phyloP scores from a whole-genome alignment of 495 filamentous ascomycete species.

The Lepidopterella palustris region DNA sequence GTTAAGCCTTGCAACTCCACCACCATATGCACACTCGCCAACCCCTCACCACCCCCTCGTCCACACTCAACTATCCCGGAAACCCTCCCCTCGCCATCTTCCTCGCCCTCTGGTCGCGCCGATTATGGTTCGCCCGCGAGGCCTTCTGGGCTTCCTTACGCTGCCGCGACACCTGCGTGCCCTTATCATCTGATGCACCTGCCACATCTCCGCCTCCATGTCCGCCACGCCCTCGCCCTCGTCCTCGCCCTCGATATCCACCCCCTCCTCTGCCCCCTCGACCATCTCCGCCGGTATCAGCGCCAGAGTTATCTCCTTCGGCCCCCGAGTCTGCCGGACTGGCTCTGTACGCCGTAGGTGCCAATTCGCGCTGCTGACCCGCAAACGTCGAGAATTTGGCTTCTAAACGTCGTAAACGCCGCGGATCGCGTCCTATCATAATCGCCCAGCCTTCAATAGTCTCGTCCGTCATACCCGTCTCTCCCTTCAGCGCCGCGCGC shows the following conservation, averaged over 20 bases:
- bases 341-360: conserved; percentile 55
- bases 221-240: conserved; percentile 44
- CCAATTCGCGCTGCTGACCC: conserved; percentile 55
- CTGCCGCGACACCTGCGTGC: conserved; percentile 51
- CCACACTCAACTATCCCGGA: conserved; percentile 30
- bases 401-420: conserved; percentile 58
- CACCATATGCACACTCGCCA: not conserved
- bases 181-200: conserved; percentile 52
- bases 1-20: not conserved
- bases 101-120: conserved; percentile 39
- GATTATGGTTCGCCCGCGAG: conserved; percentile 40
- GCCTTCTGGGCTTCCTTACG: conserved; percentile 56
- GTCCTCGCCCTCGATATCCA: conserved; percentile 43
- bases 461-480: conserved; percentile 88
- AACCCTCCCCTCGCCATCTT: conserved; percentile 44
- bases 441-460: conserved; percentile 89
- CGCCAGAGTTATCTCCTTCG: conserved; percentile 39
- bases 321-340: conserved; percentile 41
- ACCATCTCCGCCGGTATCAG: conserved; percentile 39
- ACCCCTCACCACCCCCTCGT: too few species aligned
- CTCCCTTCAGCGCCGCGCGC: conserved; percentile 57
- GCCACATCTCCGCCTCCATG: conserved; percentile 48
- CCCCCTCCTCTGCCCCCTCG: conserved; percentile 48
- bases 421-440: conserved; percentile 71
- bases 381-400: conserved; percentile 53